phyloP scores from a whole-genome alignment of 2,329 filamentous ascomycete genomes.

The Pseudogymnoascus sp. region DNA sequence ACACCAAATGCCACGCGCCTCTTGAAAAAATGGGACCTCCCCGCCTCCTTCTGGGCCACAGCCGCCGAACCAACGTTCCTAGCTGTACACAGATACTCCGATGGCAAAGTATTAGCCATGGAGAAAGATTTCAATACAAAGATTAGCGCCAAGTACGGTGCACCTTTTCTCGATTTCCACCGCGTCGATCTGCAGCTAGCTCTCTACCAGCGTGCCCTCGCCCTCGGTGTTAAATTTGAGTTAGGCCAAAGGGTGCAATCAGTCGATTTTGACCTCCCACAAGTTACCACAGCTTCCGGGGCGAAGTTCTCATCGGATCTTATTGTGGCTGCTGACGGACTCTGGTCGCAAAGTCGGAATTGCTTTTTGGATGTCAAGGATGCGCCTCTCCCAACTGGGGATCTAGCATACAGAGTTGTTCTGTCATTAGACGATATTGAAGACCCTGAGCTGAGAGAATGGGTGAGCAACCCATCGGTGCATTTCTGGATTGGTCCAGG shows the following conservation, averaged over 20 bases:
- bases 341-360: constrained; percentile 34
- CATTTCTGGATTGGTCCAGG: constrained; percentile 43
- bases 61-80: constrained; percentile 28
- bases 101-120: constrained; percentile 29
- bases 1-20: constrained; percentile 23
- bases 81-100: constrained; percentile 47
- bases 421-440: constrained; percentile 38
- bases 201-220: constrained; percentile 34
- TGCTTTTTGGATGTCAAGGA: constrained; percentile 38
- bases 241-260: constrained; percentile 33
- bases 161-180: constrained; percentile 41
- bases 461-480: constrained; percentile 36
- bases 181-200: constrained; percentile 41
- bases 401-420: constrained; percentile 40
- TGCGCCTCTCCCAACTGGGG: constrained; percentile 41
- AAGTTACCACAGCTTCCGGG: constrained; percentile 21
- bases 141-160: constrained; percentile 21
- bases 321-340: constrained; percentile 36
- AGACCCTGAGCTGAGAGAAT: constrained; percentile 35
- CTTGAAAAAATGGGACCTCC: constrained; percentile 23
- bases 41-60: constrained; percentile 18
- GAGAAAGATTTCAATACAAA: constrained; percentile 19
- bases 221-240: constrained; percentile 33
- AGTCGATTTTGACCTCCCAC: constrained; percentile 23
- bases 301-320: constrained; percentile 30